Percentiles rank a stretch among this genome's conserved stretches.
phyloP scores from a whole-genome alignment of 352 stramenopile species.

The Globisporangium paroecandrum region DNA sequence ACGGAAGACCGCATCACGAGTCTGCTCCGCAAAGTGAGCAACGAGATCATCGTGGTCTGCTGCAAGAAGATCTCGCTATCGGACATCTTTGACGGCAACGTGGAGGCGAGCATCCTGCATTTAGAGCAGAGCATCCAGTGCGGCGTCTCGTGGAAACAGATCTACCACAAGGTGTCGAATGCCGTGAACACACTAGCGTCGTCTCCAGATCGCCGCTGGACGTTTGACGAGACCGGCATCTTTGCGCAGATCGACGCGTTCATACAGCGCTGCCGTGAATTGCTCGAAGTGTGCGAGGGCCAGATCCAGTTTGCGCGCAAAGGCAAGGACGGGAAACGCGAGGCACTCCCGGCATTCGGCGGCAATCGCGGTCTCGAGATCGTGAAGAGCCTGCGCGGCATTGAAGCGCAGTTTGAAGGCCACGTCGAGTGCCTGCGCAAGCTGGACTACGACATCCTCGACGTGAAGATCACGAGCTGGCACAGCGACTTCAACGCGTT shows the following conservation, averaged over 20 bases:
- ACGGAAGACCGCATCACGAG: conserved; percentile 91
- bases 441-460: conserved; percentile 93
- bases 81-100: conserved; percentile 93
- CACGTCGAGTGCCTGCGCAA: conserved; percentile 87
- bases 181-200: conserved; percentile 58
- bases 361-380: conserved; percentile 92
- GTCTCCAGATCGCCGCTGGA: conserved; percentile 68
- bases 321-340: conserved; percentile 53
- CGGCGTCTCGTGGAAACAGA: conserved; percentile 91
- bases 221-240: conserved; percentile 93
- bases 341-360: conserved; percentile 86
- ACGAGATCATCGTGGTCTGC: conserved; percentile 92
- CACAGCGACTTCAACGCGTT: conserved; percentile 95
- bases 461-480: conserved; percentile 94
- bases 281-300: conserved; percentile 93
- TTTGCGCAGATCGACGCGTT: conserved; percentile 96
- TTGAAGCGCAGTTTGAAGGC: conserved; percentile 91
- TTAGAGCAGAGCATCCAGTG: conserved; percentile 92
- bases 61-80: conserved; percentile 84
- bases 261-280: conserved; percentile 92
- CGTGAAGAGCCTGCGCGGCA: conserved; percentile 88
- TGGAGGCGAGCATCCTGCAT: conserved; percentile 83
- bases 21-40: conserved; percentile 92
- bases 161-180: conserved; percentile 64
- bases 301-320: conserved; percentile 95